phyloP scores from a whole-genome alignment of 2,329 filamentous ascomycete genomes.

The Phialophora chinensis region DNA sequence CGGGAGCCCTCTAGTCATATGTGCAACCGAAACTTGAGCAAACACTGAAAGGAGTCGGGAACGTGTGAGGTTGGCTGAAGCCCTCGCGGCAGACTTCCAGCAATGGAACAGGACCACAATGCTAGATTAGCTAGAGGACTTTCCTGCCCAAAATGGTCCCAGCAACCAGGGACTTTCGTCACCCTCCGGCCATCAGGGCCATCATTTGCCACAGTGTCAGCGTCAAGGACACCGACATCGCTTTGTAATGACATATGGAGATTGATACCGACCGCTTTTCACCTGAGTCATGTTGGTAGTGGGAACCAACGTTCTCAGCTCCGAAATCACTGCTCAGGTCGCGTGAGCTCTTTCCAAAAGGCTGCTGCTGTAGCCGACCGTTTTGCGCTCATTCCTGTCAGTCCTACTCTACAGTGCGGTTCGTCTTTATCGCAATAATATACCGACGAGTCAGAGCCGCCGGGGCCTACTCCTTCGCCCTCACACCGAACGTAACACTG shows the following conservation, averaged over 20 bases:
- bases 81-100: too few relatives aligned
- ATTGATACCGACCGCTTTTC: background rate
- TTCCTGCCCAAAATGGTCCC: background rate
- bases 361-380: background rate
- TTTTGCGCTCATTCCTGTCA: background rate
- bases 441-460: background rate
- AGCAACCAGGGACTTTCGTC: background rate
- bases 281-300: background rate
- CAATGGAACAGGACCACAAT: background rate
- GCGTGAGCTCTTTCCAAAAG: background rate
- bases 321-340: background rate
- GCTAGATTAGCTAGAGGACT: background rate
- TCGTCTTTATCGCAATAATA: background rate
- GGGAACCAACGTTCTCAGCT: background rate
- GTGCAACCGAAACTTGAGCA: too few relatives aligned
- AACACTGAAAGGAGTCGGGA: too few relatives aligned
- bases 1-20: too few relatives aligned
- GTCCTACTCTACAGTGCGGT: background rate
- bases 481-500: background rate
- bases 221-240: background rate
- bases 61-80: background rate
- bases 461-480: background rate
- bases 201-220: background rate
- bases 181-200: background rate
- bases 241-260: slow-evolving; percentile 6